phyloP scores from a whole-genome alignment of 257 asterid species.

The Avicennia marina region DNA sequence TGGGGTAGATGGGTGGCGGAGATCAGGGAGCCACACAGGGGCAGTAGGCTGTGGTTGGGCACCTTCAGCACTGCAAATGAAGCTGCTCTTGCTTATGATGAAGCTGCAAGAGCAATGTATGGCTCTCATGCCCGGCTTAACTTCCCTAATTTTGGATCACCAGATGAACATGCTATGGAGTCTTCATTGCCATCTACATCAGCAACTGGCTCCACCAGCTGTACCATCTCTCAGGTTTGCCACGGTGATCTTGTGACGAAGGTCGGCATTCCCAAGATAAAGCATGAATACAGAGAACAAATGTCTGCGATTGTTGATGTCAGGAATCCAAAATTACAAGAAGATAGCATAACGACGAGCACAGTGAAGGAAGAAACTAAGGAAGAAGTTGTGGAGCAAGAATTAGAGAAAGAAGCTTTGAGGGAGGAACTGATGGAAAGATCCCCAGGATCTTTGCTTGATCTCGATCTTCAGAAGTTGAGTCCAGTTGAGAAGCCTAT shows the following conservation, averaged over 20 bases:
- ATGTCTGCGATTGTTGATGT: background rate
- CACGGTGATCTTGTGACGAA: background rate
- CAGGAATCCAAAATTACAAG: background rate
- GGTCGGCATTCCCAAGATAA: background rate
- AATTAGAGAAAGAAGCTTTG: background rate
- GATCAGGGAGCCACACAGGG: slow-evolving; percentile 57
- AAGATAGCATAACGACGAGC: slow-evolving; percentile 18
- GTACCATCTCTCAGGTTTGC: slow-evolving; percentile 43
- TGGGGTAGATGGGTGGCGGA: slow-evolving; percentile 79
- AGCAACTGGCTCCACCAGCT: slow-evolving; percentile 25
- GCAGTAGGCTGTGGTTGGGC: slow-evolving; percentile 54
- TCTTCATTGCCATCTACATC: slow-evolving; percentile 28
- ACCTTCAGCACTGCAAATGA: slow-evolving; percentile 36
- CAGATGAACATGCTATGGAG: background rate
- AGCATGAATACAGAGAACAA: background rate
- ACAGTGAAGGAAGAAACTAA: slow-evolving; percentile 21
- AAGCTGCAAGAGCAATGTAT: slow-evolving; percentile 53
- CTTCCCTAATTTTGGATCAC: slow-evolving; percentile 20
- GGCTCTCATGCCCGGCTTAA: slow-evolving; percentile 50
- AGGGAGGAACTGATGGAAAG: too few species aligned
- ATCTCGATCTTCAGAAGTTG: too few species aligned
- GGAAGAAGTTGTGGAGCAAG: background rate
- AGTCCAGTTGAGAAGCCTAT: background rate
- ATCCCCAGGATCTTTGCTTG: too few species aligned
- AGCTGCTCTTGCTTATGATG: slow-evolving; percentile 60